A percentile compares a stretch with the other conserved stretches of the same genome.
Conservation (phyloP, 2,329 filamentous ascomycete species). For the Fusarium brachygibbosum region DNA sequence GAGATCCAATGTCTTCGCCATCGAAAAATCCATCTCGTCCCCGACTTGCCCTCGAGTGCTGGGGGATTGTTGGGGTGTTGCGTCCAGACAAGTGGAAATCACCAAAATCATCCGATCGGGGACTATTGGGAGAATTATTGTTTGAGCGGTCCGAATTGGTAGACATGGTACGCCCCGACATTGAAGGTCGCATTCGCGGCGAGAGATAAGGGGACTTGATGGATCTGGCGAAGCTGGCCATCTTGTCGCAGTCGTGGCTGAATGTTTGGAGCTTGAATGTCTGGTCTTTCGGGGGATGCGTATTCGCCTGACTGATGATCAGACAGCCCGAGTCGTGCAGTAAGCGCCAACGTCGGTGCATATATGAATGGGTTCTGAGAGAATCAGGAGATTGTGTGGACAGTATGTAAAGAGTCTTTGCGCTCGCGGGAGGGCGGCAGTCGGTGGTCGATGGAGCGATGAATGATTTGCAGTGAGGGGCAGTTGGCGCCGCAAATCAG, state of each 20-base stretch:
- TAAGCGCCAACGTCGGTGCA: constrained; percentile 43
- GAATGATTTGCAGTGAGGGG: constrained; percentile 29
- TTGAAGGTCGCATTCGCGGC: constrained; percentile 59
- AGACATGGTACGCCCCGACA: constrained; percentile 60
- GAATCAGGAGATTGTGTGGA: background rate
- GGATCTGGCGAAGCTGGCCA: constrained; percentile 65
- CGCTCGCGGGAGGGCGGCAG: constrained; percentile 6
- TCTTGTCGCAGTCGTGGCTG: constrained; percentile 46
- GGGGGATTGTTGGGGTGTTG: constrained; percentile 47
- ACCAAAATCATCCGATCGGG: constrained; percentile 52
- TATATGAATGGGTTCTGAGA: constrained; percentile 21
- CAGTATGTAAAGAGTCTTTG: constrained; percentile 22
- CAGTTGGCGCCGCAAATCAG: constrained; percentile 19
- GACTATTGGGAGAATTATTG: constrained; percentile 43
- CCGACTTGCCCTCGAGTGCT: constrained; percentile 10
- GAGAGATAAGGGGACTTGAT: constrained; percentile 63
- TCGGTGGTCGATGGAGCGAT: constrained; percentile 15
- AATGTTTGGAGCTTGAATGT: constrained; percentile 28
- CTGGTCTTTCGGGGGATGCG: constrained; percentile 20
- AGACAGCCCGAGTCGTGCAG: constrained; percentile 41
- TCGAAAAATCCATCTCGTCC: constrained; percentile 36
- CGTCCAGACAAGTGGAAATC: constrained; percentile 47
- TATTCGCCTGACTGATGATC: constrained; percentile 33
- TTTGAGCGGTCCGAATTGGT: constrained; percentile 60
- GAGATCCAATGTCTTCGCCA: constrained; percentile 31